These are phyloP conservation scores for Mycena maculata DNA, from an alignment of 768 basidiomycete species.

Conservation along the genomic window DNA sequence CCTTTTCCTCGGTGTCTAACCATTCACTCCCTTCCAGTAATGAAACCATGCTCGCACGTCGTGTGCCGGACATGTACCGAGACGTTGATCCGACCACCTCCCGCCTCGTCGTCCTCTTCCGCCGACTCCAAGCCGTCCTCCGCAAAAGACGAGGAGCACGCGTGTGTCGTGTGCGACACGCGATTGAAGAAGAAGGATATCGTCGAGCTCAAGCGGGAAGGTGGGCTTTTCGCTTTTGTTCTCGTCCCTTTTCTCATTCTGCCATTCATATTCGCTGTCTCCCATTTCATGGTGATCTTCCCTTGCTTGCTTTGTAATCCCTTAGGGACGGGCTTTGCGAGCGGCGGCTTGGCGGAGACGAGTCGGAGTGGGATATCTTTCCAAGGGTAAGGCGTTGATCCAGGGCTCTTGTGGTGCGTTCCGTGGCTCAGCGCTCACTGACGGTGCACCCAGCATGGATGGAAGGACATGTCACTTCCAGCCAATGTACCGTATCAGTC, in stretches of 20 bases:
- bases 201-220: conserved; percentile 90
- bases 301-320: background rate
- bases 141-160: conserved; percentile 1
- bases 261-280: no score
- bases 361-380: conserved; percentile 83
- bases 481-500: no score
- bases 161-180: conserved; percentile 90
- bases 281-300: no score
- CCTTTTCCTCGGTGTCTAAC: background rate
- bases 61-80: conserved; percentile 93
- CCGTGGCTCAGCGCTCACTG: no score
- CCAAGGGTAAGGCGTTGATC: conserved; percentile 60
- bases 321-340: conserved; percentile 91
- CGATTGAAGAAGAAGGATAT: conserved; percentile 75
- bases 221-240: conserved; percentile 49
- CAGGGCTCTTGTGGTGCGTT: no score
- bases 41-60: conserved; percentile 92
- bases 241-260: no score
- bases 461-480: no score
- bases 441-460: no score
- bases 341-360: conserved; percentile 94
- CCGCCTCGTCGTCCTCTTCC: conserved; percentile 50
- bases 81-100: conserved; percentile 79
- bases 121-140: background rate
- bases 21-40: conserved; percentile 56